phyloP scores from a whole-genome alignment of 108 stramenopile genomes.

The Nitzschia palea region DNA sequence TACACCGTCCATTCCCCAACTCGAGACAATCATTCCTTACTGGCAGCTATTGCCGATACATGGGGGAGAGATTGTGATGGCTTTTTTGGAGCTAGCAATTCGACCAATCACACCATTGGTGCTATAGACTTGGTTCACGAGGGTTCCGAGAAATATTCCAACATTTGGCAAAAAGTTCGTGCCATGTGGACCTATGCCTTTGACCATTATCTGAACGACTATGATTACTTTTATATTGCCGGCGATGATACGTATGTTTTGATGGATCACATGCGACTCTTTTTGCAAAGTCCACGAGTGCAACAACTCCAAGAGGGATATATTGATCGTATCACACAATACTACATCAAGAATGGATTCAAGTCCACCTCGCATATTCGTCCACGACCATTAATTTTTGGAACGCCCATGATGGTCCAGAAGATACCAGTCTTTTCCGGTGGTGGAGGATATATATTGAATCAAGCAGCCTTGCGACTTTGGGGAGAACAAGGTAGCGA shows the following conservation, averaged over 20 bases:
- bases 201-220: constrained; percentile 67
- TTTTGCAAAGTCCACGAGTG: background rate
- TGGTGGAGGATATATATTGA: constrained; percentile 11
- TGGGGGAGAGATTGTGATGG: constrained; percentile 69
- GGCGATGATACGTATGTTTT: constrained; percentile 71
- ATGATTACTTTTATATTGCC: constrained; percentile 76
- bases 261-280: constrained; percentile 6
- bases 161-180: constrained; percentile 92
- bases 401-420: background rate
- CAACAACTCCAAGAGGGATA: background rate
- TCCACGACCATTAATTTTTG: constrained; percentile 7
- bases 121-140: constrained; percentile 63
- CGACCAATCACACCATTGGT: constrained; percentile 51
- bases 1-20: background rate
- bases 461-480: background rate
- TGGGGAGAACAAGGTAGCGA: background rate
- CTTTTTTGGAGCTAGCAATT: constrained; percentile 68
- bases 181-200: constrained; percentile 76
- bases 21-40: background rate
- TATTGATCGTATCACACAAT: background rate
- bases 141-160: constrained; percentile 67
- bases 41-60: constrained; percentile 26
- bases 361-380: background rate
- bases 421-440: background rate
- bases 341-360: background rate